Conservation (phyloP, 257 asterid species). For the Coffea eugenioides region DNA sequence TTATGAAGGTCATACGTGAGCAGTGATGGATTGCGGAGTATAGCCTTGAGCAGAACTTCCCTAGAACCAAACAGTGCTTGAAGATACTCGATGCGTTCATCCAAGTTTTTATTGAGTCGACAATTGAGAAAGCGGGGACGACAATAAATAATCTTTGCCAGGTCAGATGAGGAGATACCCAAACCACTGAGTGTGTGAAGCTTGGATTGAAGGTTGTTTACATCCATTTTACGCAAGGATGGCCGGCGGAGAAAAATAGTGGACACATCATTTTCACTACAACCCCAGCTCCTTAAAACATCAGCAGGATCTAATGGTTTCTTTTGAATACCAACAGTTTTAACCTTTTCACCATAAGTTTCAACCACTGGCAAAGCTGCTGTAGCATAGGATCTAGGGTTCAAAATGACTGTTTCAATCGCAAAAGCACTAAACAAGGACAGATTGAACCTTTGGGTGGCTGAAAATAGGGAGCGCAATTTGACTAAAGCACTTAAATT, state of each 20-base stretch:
- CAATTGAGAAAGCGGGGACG: conserved; percentile 72
- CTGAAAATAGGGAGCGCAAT: conserved; percentile 14
- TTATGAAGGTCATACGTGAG: conserved; percentile 69
- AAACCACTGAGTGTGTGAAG: conserved; percentile 49
- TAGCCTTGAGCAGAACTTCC: conserved; percentile 56
- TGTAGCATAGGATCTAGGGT: conserved; percentile 28
- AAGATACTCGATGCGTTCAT: conserved; percentile 58
- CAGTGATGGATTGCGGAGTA: conserved; percentile 72
- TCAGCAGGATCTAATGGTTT: conserved; percentile 36
- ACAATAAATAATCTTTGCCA: conserved; percentile 54
- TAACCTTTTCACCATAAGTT: conserved; percentile 22
- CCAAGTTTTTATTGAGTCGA: conserved; percentile 37
- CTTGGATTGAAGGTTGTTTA: conserved; percentile 46
- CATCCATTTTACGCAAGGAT: conserved; percentile 46
- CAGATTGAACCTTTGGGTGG: conserved; percentile 20
- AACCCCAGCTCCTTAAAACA: conserved; percentile 62
- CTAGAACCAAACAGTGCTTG: conserved; percentile 51
- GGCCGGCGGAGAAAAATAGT: conserved; percentile 56
- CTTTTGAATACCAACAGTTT: conserved; percentile 14
- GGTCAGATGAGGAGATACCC: conserved; percentile 57
- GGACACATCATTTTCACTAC: conserved; percentile 55
- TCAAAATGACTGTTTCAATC: conserved; percentile 14
- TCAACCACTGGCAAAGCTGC: conserved; percentile 34
- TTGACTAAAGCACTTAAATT: conserved; percentile 21
- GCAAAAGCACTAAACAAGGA: conserved; percentile 21